A percentile compares a stretch with the other conserved stretches of the same genome.
Evolutionary conservation across 805 yeast genomes (phyloP).

Genomic region (Hanseniaspora taiwanica): DNA sequence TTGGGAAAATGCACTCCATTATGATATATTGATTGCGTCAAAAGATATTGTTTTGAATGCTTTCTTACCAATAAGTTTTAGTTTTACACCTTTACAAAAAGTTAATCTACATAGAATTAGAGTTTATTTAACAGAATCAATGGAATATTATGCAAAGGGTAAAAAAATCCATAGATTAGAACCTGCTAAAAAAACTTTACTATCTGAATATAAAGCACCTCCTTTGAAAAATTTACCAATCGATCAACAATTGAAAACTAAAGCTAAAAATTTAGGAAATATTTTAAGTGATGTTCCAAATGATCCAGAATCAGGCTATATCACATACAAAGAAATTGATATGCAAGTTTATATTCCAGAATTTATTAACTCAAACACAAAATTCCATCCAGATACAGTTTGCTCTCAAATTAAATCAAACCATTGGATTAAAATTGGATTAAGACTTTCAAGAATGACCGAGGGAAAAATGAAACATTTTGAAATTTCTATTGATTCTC

Average conservation of each 20-base stretch:
- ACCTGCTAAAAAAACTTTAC: conserved; percentile 67
- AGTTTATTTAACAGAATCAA: conserved; percentile 73
- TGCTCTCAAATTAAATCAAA: conserved; percentile 70
- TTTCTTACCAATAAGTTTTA: conserved; percentile 69
- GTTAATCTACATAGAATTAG: conserved; percentile 75
- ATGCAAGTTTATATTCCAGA: conserved; percentile 80
- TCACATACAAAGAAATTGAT: conserved; percentile 67
- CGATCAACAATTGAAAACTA: conserved; percentile 21
- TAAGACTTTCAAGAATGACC: conserved; percentile 61
- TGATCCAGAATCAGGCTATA: conserved; percentile 36
- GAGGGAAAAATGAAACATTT: conserved; percentile 72
- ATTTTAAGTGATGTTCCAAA: conserved; percentile 24
- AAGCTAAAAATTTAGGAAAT: conserved; percentile 30
- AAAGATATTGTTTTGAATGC: conserved; percentile 79
- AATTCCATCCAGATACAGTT: conserved; percentile 76
- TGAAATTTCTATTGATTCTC: conserved; percentile 91
- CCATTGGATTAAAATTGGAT: conserved; percentile 89
- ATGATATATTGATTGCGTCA: conserved; percentile 84
- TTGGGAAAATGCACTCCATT: conserved; percentile 87
- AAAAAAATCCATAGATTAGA: conserved; percentile 86
- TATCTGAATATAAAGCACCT: conserved; percentile 69
- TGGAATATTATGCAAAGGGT: conserved; percentile 71
- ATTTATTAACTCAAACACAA: conserved; percentile 38
- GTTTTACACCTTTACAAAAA: conserved; percentile 77
- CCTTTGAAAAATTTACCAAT: conserved; percentile 22